Base-by-base conservation (phyloP, 2,329 filamentous ascomycete genomes). In the Epichloe festucae region DNA sequence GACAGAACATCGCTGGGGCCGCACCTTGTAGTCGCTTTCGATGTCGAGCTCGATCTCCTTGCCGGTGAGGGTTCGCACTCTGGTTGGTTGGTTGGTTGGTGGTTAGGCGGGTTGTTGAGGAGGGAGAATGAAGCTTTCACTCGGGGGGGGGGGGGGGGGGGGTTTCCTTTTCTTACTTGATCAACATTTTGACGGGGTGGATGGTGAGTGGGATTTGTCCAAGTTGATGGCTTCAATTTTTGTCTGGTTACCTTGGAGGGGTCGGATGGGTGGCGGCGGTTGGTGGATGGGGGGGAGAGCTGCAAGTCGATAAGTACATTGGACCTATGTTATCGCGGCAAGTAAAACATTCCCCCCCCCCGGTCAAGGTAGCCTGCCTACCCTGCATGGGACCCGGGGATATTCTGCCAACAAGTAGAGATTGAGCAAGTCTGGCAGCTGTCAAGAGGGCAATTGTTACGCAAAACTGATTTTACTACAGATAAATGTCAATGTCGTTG, bases 31-130 rank as follows among this genome's bases (percentile, higher is more conserved):
- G 64, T 89, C 84, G 50, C 82, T 77, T 75, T 97, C 93, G 67
- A 98, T 95, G 66, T 97, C 90, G 63, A 98, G 82, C 77, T 97
- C 91, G 68, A 97, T 97, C 74, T 98, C 89, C 77, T 97, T 97
- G 65, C 93, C 93, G 57, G 93, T 97, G 58, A 98, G 83, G 56
- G 93, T 98, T 67, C 93, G 87, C 67, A 98, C 91, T 78, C 91
- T 98, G 61, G 10, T 21, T 14, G 23, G 19, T 19, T 14, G 23
- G 19, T 19, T 21, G 19, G 12, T 42, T 14, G 23, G 12, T 42
- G 19, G 34, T 46, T 15, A 46, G 34, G 31, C 3, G 31, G 31
- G 10, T 10, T 31, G 0, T 34, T 1, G 21, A 6, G 15, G 4
- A 4, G 42, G 5, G 2, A 4, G 10, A 4, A 21, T 8, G 15